Conservation (phyloP, 1,284 basidiomycete genomes). For the Pholiota adiposa region DNA sequence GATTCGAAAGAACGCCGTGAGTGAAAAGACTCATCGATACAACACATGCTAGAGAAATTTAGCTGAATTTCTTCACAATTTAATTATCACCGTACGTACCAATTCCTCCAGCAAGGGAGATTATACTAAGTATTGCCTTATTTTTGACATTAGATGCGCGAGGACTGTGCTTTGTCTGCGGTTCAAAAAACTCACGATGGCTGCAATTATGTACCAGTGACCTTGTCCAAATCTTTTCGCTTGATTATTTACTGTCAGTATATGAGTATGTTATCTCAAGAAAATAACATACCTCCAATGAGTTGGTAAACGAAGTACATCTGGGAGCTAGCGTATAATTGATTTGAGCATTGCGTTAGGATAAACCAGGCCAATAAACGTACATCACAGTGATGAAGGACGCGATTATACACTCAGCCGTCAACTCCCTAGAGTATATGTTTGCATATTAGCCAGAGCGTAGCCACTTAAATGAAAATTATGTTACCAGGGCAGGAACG, state of each 20-base stretch:
- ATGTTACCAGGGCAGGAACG: background rate
- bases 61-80: background rate
- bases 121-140: background rate
- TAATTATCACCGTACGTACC: background rate
- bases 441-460: background rate
- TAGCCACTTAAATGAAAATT: too few relatives aligned
- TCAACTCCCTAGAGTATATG: slow-evolving; percentile 1
- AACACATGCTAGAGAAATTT: background rate
- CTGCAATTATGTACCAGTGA: background rate
- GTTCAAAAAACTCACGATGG: background rate
- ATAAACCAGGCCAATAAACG: background rate
- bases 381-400: slow-evolving; percentile 4
- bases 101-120: background rate
- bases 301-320: slow-evolving; percentile 11
- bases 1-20: slow-evolving; percentile 2
- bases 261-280: background rate
- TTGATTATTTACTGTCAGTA: background rate
- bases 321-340: background rate
- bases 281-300: background rate
- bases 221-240: slow-evolving; percentile 7
- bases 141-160: background rate
- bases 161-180: background rate
- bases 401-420: slow-evolving; percentile 5
- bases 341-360: too few relatives aligned
- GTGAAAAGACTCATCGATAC: slow-evolving; percentile 1